A percentile compares a stretch with the other conserved stretches of the same genome.
Evolutionary conservation across 768 basidiomycete species (phyloP).

Genomic region (Hygrophoropsis aurantiaca): DNA sequence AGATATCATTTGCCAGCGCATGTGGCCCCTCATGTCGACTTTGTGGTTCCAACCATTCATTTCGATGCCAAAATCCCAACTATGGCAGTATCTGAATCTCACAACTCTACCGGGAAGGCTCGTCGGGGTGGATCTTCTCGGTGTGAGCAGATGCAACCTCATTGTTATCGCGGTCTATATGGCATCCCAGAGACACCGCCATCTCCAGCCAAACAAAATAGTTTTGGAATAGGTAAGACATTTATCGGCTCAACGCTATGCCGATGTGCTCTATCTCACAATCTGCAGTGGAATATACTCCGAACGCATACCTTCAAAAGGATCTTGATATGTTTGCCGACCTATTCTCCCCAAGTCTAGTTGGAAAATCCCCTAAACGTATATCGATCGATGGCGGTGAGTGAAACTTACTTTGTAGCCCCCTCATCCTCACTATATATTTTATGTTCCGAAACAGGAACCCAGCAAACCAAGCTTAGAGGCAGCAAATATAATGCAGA

Average conservation of each 20-base stretch:
- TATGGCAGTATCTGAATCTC: constrained; percentile 30
- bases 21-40: constrained; percentile 36
- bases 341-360: constrained; percentile 32
- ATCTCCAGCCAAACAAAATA: constrained; percentile 31
- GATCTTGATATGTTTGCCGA: constrained; percentile 39
- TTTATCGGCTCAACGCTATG: neutral
- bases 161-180: constrained; percentile 39
- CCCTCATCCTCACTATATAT: neutral
- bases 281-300: constrained; percentile 42
- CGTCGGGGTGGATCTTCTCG: no score
- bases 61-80: constrained; percentile 27
- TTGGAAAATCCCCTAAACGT: constrained; percentile 19
- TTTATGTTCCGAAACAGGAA: no score
- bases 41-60: constrained; percentile 36
- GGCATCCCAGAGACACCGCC: constrained; percentile 30
- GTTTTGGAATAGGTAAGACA: constrained; percentile 34
- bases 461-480: constrained; percentile 45
- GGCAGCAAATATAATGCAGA: constrained; percentile 52
- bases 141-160: constrained; percentile 32
- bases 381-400: constrained; percentile 35
- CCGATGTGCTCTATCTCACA: constrained; percentile 16
- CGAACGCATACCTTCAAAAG: constrained; percentile 39
- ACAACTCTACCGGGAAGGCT: constrained; percentile 27
- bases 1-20: constrained; percentile 35
- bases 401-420: constrained; percentile 12